A percentile compares a stretch with the other conserved stretches of the same genome.
Evolutionary conservation across 2,329 filamentous ascomycete genomes (phyloP).

Genomic region (Fusarium heterosporum): DNA sequence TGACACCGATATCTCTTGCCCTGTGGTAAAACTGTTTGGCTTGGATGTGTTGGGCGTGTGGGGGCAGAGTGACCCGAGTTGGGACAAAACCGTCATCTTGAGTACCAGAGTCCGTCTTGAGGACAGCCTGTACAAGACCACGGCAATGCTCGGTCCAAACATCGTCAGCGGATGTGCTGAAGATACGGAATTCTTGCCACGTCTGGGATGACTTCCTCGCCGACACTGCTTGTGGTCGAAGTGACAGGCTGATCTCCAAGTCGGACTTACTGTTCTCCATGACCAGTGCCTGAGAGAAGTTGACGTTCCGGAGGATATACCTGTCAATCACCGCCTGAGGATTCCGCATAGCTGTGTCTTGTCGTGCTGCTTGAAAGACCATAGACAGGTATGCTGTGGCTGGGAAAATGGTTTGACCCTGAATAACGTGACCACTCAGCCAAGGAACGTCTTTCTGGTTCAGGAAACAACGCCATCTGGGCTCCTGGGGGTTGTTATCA

Average conservation of each 20-base stretch:
- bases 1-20: conserved; percentile 1
- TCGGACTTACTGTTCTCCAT: conserved; percentile 4
- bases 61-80: neutral
- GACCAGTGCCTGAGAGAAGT: conserved; percentile 9
- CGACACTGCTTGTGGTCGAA: conserved; percentile 4
- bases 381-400: conserved; percentile 7
- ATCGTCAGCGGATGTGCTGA: conserved; percentile 1
- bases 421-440: neutral
- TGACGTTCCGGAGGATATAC: conserved; percentile 3
- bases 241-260: conserved; percentile 6
- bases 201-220: conserved; percentile 12
- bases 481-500: neutral
- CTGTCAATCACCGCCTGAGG: neutral
- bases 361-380: neutral
- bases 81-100: neutral
- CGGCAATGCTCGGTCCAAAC: conserved; percentile 9
- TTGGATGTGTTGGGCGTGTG: conserved; percentile 3
- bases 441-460: conserved; percentile 6
- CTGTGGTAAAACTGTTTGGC: conserved; percentile 6
- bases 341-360: neutral
- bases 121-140: neutral
- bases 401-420: conserved; percentile 6
- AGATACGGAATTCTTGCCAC: conserved; percentile 17
- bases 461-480: conserved; percentile 4
- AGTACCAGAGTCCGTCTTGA: neutral